Percentiles rank a stretch among this genome's conserved stretches.
These are phyloP conservation scores for Sisymbrium altissimum DNA, from an alignment of 345 rosid genomes.

Conservation along the genomic window DNA sequence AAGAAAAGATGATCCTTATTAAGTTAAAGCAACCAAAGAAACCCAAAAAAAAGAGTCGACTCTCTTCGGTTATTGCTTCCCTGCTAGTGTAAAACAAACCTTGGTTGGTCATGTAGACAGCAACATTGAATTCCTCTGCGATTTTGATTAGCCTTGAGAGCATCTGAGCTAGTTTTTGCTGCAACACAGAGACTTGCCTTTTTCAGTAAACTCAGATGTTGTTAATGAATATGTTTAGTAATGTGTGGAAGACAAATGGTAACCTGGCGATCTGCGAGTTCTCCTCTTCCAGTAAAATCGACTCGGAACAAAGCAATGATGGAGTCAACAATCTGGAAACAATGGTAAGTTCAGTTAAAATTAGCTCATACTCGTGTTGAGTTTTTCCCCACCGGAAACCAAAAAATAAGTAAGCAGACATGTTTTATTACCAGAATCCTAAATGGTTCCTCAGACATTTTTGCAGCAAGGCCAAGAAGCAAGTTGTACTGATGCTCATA, in stretches of 20 bases:
- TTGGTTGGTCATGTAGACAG: slow-evolving; percentile 92
- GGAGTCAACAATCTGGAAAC: slow-evolving; percentile 72
- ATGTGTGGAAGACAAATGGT: neutral
- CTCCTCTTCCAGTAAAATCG: slow-evolving; percentile 89
- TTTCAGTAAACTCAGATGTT: slow-evolving; percentile 8
- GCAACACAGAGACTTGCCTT: slow-evolving; percentile 23
- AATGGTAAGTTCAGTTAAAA: neutral
- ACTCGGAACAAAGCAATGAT: slow-evolving; percentile 82
- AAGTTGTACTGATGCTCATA: slow-evolving; percentile 85
- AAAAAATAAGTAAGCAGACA: neutral
- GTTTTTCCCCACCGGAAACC: neutral
- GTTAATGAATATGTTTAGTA: neutral
- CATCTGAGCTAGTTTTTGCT: slow-evolving; percentile 98
- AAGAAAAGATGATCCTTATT: neutral
- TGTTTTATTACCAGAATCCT: slow-evolving; percentile 57
- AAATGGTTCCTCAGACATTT: slow-evolving; percentile 94
- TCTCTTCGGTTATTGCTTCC: neutral
- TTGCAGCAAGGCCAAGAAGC: slow-evolving; percentile 91
- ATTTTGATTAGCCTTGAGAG: slow-evolving; percentile 75
- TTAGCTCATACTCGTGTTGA: neutral
- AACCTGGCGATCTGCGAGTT: slow-evolving; percentile 90
- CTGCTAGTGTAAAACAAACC: slow-evolving; percentile 39
- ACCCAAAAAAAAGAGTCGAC: neutral
- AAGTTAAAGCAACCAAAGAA: neutral
- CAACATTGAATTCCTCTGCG: slow-evolving; percentile 91